Evolutionary conservation across 2,329 filamentous ascomycete genomes (phyloP).

Genomic region (Alternaria viburni): DNA sequence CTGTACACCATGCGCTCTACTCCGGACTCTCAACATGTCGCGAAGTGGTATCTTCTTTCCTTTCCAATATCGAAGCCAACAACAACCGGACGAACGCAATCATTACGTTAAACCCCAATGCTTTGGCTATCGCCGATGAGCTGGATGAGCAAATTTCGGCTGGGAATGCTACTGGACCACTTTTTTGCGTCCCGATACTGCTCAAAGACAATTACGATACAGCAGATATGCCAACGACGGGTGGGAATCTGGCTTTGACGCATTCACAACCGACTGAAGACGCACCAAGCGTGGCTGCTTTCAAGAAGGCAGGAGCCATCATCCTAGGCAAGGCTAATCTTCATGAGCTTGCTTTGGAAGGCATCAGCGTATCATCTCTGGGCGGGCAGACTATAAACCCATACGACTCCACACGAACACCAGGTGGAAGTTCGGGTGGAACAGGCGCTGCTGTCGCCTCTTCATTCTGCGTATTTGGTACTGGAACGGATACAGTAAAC

Average conservation of each 20-base stretch:
- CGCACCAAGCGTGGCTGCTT: slow-evolving; percentile 57
- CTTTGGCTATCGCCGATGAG: slow-evolving; percentile 56
- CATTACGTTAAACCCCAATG: slow-evolving; percentile 59
- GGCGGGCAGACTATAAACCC: slow-evolving; percentile 71
- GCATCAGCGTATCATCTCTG: slow-evolving; percentile 66
- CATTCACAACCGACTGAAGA: slow-evolving; percentile 56
- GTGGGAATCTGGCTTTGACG: slow-evolving; percentile 59
- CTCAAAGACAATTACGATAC: slow-evolving; percentile 71
- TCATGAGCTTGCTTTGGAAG: slow-evolving; percentile 69
- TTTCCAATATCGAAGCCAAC: slow-evolving; percentile 63
- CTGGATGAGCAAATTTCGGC: slow-evolving; percentile 56
- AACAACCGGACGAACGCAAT: slow-evolving; percentile 66
- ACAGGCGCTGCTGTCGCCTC: slow-evolving; percentile 66
- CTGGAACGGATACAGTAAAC: slow-evolving; percentile 68
- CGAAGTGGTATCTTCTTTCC: slow-evolving; percentile 60
- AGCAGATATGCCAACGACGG: slow-evolving; percentile 63
- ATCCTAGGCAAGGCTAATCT: slow-evolving; percentile 65
- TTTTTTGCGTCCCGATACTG: slow-evolving; percentile 68
- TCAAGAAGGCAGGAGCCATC: slow-evolving; percentile 60
- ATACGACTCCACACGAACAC: slow-evolving; percentile 69
- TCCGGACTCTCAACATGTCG: slow-evolving; percentile 61
- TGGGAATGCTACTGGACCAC: slow-evolving; percentile 57
- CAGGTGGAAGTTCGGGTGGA: slow-evolving; percentile 69
- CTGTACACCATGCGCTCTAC: slow-evolving; percentile 63
- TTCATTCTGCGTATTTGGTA: slow-evolving; percentile 64